These are phyloP conservation scores for Tuber umbilicatum DNA, from an alignment of 495 filamentous ascomycete species.

Conservation along the genomic window DNA sequence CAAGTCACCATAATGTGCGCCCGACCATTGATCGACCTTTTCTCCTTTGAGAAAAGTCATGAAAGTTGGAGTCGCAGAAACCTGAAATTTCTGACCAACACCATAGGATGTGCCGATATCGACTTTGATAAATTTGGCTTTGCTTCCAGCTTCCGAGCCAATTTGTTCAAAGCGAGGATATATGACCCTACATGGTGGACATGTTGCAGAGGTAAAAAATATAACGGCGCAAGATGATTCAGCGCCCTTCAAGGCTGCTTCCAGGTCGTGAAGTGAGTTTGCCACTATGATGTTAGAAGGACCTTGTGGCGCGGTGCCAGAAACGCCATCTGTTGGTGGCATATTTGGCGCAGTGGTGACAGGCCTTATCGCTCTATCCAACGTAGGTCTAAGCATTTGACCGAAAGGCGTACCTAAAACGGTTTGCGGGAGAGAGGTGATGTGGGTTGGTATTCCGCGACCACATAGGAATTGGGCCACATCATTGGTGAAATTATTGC, in stretches of 20 bases:
- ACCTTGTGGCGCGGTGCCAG: slow-evolving; percentile 23
- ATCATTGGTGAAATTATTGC: slow-evolving; percentile 98
- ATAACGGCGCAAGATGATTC: slow-evolving; percentile 66
- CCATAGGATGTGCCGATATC: slow-evolving; percentile 65
- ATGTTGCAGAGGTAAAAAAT: slow-evolving; percentile 88
- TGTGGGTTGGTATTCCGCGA: slow-evolving; percentile 78
- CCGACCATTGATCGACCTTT: slow-evolving; percentile 72
- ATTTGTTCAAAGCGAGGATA: slow-evolving; percentile 80
- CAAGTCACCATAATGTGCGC: slow-evolving; percentile 62
- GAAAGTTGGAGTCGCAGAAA: slow-evolving; percentile 81
- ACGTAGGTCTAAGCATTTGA: slow-evolving; percentile 76
- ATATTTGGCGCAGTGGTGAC: slow-evolving; percentile 32
- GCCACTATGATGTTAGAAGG: slow-evolving; percentile 31
- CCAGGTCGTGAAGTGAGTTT: slow-evolving; percentile 51
- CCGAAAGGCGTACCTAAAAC: slow-evolving; percentile 88
- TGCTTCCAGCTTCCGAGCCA: slow-evolving; percentile 64
- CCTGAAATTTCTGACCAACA: slow-evolving; percentile 58
- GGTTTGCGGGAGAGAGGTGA: slow-evolving; percentile 76
- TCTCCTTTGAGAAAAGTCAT: slow-evolving; percentile 74
- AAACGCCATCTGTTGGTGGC: not conserved
- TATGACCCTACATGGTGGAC: slow-evolving; percentile 73
- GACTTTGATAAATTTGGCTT: slow-evolving; percentile 72
- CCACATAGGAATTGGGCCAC: slow-evolving; percentile 86
- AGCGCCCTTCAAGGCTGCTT: slow-evolving; percentile 54
- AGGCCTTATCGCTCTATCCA: slow-evolving; percentile 60